Conservation (phyloP, 2,329 filamentous ascomycete species). For the Beauveria asiatica region DNA sequence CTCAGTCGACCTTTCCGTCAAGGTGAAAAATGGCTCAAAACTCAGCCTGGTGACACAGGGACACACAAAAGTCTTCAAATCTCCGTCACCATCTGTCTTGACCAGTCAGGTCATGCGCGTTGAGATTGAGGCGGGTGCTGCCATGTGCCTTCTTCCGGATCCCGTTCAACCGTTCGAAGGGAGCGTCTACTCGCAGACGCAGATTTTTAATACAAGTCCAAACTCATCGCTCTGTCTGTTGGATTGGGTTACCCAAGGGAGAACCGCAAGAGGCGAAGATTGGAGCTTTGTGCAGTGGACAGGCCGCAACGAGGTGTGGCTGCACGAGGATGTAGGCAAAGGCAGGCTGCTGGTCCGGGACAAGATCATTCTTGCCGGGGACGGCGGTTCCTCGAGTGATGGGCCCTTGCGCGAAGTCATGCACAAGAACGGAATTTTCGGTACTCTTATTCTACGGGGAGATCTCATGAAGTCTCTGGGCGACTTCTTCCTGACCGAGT, state of each 20-base stretch:
- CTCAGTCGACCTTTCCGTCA: conserved; percentile 63
- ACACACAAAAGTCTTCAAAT: conserved; percentile 94
- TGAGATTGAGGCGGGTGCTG: conserved; percentile 40
- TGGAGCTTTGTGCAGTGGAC: conserved; percentile 78
- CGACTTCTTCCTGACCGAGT: conserved; percentile 71
- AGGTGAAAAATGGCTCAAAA: conserved; percentile 54
- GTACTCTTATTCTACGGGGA: conserved; percentile 77
- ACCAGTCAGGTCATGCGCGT: conserved; percentile 51
- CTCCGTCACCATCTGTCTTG: conserved; percentile 44
- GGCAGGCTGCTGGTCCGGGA: conserved; percentile 72
- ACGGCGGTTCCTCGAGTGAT: conserved; percentile 30
- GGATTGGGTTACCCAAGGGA: conserved; percentile 91
- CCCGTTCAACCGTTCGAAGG: conserved; percentile 84
- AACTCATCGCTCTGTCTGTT: conserved; percentile 65
- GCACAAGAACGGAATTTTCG: conserved; percentile 68
- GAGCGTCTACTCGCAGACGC: conserved; percentile 76
- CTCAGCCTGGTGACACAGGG: conserved; percentile 65
- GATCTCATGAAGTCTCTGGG: conserved; percentile 57
- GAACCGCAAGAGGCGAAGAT: conserved; percentile 74
- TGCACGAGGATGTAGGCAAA: conserved; percentile 25
- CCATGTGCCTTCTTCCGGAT: conserved; percentile 69
- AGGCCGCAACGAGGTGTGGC: conserved; percentile 84
- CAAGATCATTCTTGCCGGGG: conserved; percentile 63
- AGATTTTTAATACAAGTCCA: conserved; percentile 59
- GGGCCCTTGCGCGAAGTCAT: conserved; percentile 52